Evolutionary conservation across 352 stramenopile genomes (phyloP).

Genomic region (Pythium dissimile): DNA sequence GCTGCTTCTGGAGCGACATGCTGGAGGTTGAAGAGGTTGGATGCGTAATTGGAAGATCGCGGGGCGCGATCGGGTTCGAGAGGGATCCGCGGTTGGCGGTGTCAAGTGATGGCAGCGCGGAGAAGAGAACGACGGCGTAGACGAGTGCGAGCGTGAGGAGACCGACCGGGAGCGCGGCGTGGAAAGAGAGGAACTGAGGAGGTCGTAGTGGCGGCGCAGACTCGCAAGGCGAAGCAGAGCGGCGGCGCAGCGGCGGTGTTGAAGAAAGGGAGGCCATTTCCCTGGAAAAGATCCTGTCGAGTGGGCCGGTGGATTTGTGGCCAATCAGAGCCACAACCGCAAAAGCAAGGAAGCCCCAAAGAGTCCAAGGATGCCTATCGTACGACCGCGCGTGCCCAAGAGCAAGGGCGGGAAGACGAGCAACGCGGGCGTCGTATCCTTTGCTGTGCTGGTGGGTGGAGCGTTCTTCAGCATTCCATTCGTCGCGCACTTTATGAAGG

Average conservation of each 20-base stretch:
- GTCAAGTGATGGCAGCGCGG: neutral
- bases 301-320: neutral
- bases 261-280: neutral
- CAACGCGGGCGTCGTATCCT: slow-evolving; percentile 40
- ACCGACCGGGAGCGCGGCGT: slow-evolving; percentile 7
- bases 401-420: slow-evolving; percentile 6
- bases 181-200: slow-evolving; percentile 16
- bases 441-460: slow-evolving; percentile 41
- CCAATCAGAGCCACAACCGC: slow-evolving; percentile 6
- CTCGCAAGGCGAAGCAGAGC: too few species aligned
- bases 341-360: neutral
- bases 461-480: slow-evolving; percentile 78
- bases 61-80: neutral
- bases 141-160: slow-evolving; percentile 10
- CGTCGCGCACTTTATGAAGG: slow-evolving; percentile 64
- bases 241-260: slow-evolving; percentile 8
- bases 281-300: neutral
- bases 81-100: neutral
- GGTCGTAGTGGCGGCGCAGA: too few species aligned
- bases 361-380: slow-evolving; percentile 1
- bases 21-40: neutral
- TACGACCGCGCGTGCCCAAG: slow-evolving; percentile 13
- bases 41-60: neutral
- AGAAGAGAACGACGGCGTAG: slow-evolving; percentile 5
- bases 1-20: slow-evolving; percentile 36